A percentile compares a stretch with the other conserved stretches of the same genome.
phyloP scores from a whole-genome alignment of 106 monocot genomes.

The Gastrodia elata region DNA sequence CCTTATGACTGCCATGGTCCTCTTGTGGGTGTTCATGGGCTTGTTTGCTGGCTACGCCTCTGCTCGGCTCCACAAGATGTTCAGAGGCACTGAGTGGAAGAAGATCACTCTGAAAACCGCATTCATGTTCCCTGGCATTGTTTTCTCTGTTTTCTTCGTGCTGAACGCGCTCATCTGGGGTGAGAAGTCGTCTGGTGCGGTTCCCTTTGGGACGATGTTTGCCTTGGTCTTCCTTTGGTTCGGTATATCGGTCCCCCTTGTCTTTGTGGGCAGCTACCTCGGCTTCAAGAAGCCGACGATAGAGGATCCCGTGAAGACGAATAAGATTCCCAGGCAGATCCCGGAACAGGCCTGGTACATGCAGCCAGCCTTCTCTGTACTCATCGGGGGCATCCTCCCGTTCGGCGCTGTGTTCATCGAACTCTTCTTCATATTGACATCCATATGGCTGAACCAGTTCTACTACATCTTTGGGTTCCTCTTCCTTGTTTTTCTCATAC shows the following conservation, averaged over 20 bases:
- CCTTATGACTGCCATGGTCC: conserved; percentile 71
- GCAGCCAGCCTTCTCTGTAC: conserved; percentile 60
- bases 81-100: conserved; percentile 69
- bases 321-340: conserved; percentile 62
- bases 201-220: conserved; percentile 75
- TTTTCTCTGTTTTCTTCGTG: conserved; percentile 53
- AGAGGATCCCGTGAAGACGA: conserved; percentile 63
- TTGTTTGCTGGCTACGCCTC: conserved; percentile 64
- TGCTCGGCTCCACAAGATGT: conserved; percentile 59
- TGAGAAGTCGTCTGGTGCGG: conserved; percentile 67
- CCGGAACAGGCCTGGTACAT: conserved; percentile 76
- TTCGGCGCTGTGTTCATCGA: conserved; percentile 70
- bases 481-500: conserved; percentile 59
- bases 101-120: conserved; percentile 56
- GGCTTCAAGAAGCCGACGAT: conserved; percentile 57
- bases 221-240: conserved; percentile 67
- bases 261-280: conserved; percentile 56
- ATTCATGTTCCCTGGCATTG: conserved; percentile 56
- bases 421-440: conserved; percentile 64
- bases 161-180: conserved; percentile 68
- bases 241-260: conserved; percentile 63
- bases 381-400: conserved; percentile 58
- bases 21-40: conserved; percentile 76
- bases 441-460: conserved; percentile 69
- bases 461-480: conserved; percentile 80